phyloP scores from a whole-genome alignment of 768 basidiomycete genomes.

The Podaxis rugospora region DNA sequence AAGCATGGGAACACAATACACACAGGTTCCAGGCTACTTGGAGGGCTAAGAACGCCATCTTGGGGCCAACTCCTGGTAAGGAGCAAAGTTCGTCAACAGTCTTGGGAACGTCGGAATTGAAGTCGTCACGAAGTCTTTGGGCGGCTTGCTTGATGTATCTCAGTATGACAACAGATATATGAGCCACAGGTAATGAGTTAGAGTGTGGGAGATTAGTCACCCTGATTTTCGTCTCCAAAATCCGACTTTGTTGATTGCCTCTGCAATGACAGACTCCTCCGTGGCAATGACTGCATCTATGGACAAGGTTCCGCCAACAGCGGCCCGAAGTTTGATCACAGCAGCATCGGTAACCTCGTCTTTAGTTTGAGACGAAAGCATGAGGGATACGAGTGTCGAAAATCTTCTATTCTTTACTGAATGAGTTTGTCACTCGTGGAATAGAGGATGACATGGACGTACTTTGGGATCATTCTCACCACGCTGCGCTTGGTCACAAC shows the following conservation, averaged over 20 bases:
- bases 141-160: slow-evolving; percentile 80
- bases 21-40: slow-evolving; percentile 85
- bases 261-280: slow-evolving; percentile 56
- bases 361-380: slow-evolving; percentile 96
- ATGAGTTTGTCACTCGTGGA: background rate
- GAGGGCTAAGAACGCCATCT: slow-evolving; percentile 88
- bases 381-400: slow-evolving; percentile 83
- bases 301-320: slow-evolving; percentile 77
- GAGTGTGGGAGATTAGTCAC: slow-evolving; percentile 34
- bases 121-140: slow-evolving; percentile 60
- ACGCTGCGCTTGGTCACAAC: slow-evolving; percentile 68
- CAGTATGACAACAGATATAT: background rate
- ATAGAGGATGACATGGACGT: slow-evolving; percentile 1
- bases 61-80: slow-evolving; percentile 89
- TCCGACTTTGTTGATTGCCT: slow-evolving; percentile 84
- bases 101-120: slow-evolving; percentile 81
- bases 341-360: slow-evolving; percentile 86
- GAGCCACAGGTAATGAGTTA: background rate
- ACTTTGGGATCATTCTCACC: slow-evolving; percentile 68
- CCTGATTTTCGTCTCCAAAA: slow-evolving; percentile 89
- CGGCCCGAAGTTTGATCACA: slow-evolving; percentile 62
- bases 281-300: slow-evolving; percentile 67
- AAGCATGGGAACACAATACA: slow-evolving; percentile 17
- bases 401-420: slow-evolving; percentile 70
- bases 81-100: slow-evolving; percentile 86